Conservation (phyloP, 108 stramenopile species). For the Skeletonema marinoi region DNA sequence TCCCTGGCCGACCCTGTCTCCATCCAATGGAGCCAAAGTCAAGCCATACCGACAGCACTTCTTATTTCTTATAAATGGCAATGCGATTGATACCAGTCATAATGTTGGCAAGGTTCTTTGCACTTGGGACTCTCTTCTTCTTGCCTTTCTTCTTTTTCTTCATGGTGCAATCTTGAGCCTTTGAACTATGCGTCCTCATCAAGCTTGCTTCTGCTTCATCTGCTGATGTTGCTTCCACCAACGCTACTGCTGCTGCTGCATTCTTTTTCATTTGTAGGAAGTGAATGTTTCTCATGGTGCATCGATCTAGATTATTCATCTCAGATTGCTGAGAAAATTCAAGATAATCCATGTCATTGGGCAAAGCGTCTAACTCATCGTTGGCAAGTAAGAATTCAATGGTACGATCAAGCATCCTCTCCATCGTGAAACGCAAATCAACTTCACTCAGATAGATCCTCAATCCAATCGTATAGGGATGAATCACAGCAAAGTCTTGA, state of each 20-base stretch:
- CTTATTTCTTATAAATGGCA: not conserved
- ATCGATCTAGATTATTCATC: not conserved
- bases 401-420: slow-evolving; percentile 12
- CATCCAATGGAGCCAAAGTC: too few relatives aligned
- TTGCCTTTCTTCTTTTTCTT: slow-evolving; percentile 4
- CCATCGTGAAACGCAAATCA: not conserved
- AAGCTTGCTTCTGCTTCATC: not conserved
- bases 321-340: not conserved
- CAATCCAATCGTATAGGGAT: slow-evolving; percentile 16
- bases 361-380: not conserved
- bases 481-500: slow-evolving; percentile 2
- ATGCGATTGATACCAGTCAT: not conserved
- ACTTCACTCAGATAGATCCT: not conserved
- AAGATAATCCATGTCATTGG: slow-evolving; percentile 4
- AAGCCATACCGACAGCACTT: not conserved
- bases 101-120: not conserved
- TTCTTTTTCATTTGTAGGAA: not conserved
- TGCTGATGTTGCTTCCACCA: not conserved
- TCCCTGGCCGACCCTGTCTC: not conserved
- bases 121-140: slow-evolving; percentile 5
- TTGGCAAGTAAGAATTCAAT: slow-evolving; percentile 1
- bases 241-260: not conserved
- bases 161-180: not conserved
- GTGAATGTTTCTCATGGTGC: slow-evolving; percentile 7
- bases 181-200: not conserved